These are phyloP conservation scores for Calophaca sinica DNA, from an alignment of 306 rosid genomes.

Conservation along the genomic window DNA sequence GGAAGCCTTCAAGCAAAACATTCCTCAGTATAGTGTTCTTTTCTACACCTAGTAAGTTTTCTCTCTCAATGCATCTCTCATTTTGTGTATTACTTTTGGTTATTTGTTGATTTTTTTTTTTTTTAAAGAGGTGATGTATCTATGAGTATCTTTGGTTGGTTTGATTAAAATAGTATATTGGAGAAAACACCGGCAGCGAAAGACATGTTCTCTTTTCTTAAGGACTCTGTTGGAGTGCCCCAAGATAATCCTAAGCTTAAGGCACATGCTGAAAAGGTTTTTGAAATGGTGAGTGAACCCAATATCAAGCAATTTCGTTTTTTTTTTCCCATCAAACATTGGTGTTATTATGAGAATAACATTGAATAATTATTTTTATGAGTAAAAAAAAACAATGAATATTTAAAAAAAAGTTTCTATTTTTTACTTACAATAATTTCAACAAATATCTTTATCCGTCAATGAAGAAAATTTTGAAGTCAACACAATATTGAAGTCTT, in stretches of 20 bases:
- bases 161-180: conserved; percentile 30
- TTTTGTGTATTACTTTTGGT: neutral
- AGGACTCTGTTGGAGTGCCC: conserved; percentile 30
- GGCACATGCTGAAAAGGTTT: conserved; percentile 38
- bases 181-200: conserved; percentile 41
- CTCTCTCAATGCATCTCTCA: neutral
- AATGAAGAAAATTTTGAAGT: too few relatives aligned
- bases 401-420: too few relatives aligned
- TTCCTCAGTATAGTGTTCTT: conserved; percentile 26
- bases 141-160: neutral
- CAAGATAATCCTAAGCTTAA: conserved; percentile 29
- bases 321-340: too few relatives aligned
- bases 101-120: neutral
- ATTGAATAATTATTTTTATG: too few relatives aligned
- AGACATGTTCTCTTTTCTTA: conserved; percentile 42
- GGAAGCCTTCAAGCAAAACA: conserved; percentile 40
- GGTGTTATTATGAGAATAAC: neutral
- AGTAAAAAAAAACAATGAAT: too few relatives aligned
- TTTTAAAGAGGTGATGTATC: neutral
- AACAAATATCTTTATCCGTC: too few relatives aligned
- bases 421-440: too few relatives aligned
- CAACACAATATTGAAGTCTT: too few relatives aligned
- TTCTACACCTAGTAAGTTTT: conserved; percentile 45
- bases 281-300: conserved; percentile 30
- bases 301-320: neutral